Base-by-base conservation (phyloP, 2,329 filamentous ascomycete species). In the Metarhizium guizhouense region DNA sequence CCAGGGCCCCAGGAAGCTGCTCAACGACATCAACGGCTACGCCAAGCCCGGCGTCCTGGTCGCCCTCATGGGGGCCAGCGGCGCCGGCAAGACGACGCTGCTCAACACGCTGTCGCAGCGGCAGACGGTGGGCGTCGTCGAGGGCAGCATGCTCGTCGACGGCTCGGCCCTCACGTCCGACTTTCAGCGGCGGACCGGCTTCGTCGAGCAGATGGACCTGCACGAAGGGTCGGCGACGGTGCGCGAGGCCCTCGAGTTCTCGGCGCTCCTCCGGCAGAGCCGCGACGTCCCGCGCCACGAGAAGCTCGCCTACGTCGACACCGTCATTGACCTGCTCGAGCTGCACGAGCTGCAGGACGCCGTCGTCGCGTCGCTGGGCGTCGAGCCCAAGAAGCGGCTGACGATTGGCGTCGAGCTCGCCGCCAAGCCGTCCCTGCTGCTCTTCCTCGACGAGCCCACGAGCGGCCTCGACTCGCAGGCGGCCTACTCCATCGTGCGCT, bases 101-200 rank as follows among this genome's bases (percentile, higher is more conserved):
- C 51, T 56, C 20, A 56, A 56, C 38, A 56, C 51, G 7, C 51
- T 56, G n/a, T 56, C 55, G 18, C 55, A 56, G 38, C 55, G 55
- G 29, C 47, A 45, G 53, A 55, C 47, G 5, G 48, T 54, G 4
- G 55, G 55, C n/a, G 47, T 56, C 10, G 87, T 90, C 68, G 78
- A 84, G 38, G 1, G 89, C 50, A 82, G 88, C 58, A 89, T 92
- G 78, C 70, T 89, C n/a, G 85, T 91, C 6, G 85, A 91, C 61
- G 87, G 87, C 5, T 77, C 77, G 40, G 79, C 81, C 50, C 80
- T 86, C 29, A 84, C 88, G 56, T 77, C 79, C 18, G 87, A 85
- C 2, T 92, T 92, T 74, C 87, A 91, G 66, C 82, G 88, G 47
- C 87, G 87, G 64, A 90, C 86, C 1, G 88, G 88, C 52, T 92